Conservation (phyloP, 306 rosid species). For the Vicia faba region DNA sequence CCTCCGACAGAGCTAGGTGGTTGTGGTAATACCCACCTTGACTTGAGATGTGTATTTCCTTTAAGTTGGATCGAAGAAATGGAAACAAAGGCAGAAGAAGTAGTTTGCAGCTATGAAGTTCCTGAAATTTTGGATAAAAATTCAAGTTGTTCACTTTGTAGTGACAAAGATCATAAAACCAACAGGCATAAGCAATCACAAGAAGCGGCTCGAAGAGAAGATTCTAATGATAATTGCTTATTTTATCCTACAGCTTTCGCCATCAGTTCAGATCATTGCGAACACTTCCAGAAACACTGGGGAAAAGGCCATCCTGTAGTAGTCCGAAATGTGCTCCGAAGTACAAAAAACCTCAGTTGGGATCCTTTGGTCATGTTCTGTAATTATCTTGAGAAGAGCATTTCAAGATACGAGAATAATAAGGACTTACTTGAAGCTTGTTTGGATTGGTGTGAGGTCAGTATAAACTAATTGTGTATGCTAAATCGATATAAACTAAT, state of each 20-base stretch:
- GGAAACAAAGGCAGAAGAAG: constrained; percentile 90
- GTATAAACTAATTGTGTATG: constrained; percentile 40
- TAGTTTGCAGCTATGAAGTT: constrained; percentile 96
- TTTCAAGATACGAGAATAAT: constrained; percentile 67
- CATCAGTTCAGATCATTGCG: constrained; percentile 61
- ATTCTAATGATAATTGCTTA: constrained; percentile 73
- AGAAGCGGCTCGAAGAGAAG: constrained; percentile 74
- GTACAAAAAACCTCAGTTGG: constrained; percentile 69
- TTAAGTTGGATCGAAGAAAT: constrained; percentile 77
- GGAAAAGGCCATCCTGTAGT: constrained; percentile 90
- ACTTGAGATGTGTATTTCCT: constrained; percentile 73
- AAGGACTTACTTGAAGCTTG: constrained; percentile 65
- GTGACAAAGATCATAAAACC: constrained; percentile 51
- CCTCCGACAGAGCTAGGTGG: constrained; percentile 68
- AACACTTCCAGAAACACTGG: constrained; percentile 98
- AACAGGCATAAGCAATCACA: constrained; percentile 53
- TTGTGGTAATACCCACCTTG: constrained; percentile 75
- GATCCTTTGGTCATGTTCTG: constrained; percentile 85
- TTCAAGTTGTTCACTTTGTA: constrained; percentile 72
- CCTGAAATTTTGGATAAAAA: constrained; percentile 79
- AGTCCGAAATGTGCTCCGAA: constrained; percentile 65
- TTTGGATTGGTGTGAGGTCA: constrained; percentile 98
- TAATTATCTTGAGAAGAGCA: constrained; percentile 77
- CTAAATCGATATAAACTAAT: constrained; percentile 19
- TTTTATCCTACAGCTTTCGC: constrained; percentile 66